Base-by-base conservation (phyloP, 73 alveolate species). In the Blepharisma stoltei region DNA sequence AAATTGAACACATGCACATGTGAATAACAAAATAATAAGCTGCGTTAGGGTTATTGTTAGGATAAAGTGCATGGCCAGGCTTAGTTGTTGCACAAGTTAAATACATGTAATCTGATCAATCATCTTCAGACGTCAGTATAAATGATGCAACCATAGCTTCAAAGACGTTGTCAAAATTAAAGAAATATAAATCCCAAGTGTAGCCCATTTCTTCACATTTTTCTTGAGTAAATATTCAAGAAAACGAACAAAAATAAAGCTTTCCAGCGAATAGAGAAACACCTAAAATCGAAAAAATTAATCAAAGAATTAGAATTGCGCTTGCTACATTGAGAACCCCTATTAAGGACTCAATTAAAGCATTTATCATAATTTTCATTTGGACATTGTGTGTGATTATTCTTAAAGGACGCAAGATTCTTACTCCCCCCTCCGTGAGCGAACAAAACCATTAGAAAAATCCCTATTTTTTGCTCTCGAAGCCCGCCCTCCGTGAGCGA, bases 391-490 rank as follows among this genome's bases (percentile, higher is more conserved):
- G 91, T 1, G 95, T 86, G 18, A 95, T 86, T 21, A 92, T 70
- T 81, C 99, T 89, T 32, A 95, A 79, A 6, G 99, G 98, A 32
- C 99, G 81, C 11, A 95, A 85, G 21, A 95, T 88, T 81, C 99
- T 81, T 71, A 95, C n/a, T n/a, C n/a, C n/a, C n/a, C n/a, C n/a
- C n/a, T n/a, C n/a, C n/a, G n/a, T n/a, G n/a, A n/a, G n/a, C n/a
- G n/a, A n/a, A n/a, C n/a, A n/a, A n/a, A n/a, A n/a, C n/a, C n/a
- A n/a, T n/a, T n/a, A n/a, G n/a, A n/a, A n/a, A n/a, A n/a, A n/a
- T n/a, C n/a, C n/a, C n/a, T n/a, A n/a, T n/a, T n/a, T n/a, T n/a
- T n/a, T n/a, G n/a, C n/a, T n/a, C n/a, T n/a, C n/a, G n/a, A n/a
- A n/a, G n/a, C n/a, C n/a, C n/a, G n/a, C n/a, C n/a, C n/a, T n/a